phyloP scores from a whole-genome alignment of 257 asterid genomes.

The Ballota nigra region DNA sequence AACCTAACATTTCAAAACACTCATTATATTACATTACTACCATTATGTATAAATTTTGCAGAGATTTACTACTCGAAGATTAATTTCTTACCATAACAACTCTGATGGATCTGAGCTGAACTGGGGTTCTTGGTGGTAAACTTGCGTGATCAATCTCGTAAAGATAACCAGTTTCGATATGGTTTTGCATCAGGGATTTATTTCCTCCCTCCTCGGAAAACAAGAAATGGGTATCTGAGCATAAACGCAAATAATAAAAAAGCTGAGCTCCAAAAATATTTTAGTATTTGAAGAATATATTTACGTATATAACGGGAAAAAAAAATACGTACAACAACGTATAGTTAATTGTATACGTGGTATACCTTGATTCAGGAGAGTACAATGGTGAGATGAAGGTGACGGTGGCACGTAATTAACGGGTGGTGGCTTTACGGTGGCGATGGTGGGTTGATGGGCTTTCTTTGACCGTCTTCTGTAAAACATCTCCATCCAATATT shows the following conservation, averaged over 20 bases:
- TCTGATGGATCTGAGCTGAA: conserved; percentile 66
- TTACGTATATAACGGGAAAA: background rate
- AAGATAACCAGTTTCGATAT: conserved; percentile 49
- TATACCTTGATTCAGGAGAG: conserved; percentile 28
- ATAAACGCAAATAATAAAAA: background rate
- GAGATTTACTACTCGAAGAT: background rate
- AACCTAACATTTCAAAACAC: conserved; percentile 42
- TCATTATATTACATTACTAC: background rate
- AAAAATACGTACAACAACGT: background rate
- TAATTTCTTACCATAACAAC: conserved; percentile 63
- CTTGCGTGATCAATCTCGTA: conserved; percentile 72
- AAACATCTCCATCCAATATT: conserved; percentile 58
- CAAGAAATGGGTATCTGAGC: conserved; percentile 18
- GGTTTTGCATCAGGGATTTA: conserved; percentile 14
- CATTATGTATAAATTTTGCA: background rate
- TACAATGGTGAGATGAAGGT: conserved; percentile 24
- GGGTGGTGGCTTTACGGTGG: conserved; percentile 25
- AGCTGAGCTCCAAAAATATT: no score
- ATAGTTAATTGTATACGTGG: conserved; percentile 11
- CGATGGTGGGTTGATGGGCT: conserved; percentile 29
- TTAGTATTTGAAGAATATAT: no score
- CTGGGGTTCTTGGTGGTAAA: conserved; percentile 69
- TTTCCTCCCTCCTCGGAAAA: conserved; percentile 22
- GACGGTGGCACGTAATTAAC: conserved; percentile 25
- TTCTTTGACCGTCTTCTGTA: conserved; percentile 60